Base-by-base conservation (phyloP, 768 basidiomycete genomes). In the Mycena belliarum region DNA sequence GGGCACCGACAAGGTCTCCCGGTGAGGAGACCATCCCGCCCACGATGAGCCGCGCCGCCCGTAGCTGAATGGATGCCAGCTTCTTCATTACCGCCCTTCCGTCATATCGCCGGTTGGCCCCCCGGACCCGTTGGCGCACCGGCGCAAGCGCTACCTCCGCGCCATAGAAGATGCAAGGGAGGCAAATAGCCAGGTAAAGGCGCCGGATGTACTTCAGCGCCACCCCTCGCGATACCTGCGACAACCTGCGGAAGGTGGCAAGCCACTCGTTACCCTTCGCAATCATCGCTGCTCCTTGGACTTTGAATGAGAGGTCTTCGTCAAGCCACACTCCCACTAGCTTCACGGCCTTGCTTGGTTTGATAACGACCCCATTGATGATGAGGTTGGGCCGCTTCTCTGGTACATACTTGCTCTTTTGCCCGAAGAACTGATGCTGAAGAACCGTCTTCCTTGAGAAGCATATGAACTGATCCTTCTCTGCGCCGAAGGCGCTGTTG, bases 161-260 rank as follows among this genome's bases (percentile, higher is more conserved):
- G 23, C 60, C 70, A 41, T 73, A 73, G n/a, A 68, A 59, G 52
- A 72, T 61, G 33, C 64, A 64, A 0, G 68, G 70, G 6, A 54
- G 29, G 35, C 52, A 54, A 18, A 54, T 54, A 5, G 14, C 37
- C 29, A 54, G 23, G 23, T 68, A 55, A 0, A 62, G 65, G 0
- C 55, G 26, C 29, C 57, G 29, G 18, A 57, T 24, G 26, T 50
- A 42, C n/a, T 3, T 7, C 12, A 35, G 4, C 28, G 45, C 44
- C 20, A 57, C 28, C 8, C 63, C 63, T n/a, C 48, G 32, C 6
- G 32, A 35, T 20, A 40, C 37, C 26, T 42, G 51, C 8, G 63
- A 48, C 16, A 61, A 28, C 35, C 55, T 15, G 26, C 33, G 24
- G 52, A 63, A 57, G 25, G 48, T 56, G 11, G 33, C 25, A 6